These are phyloP conservation scores for Mycena rosella DNA, from an alignment of 768 basidiomycete species.

Conservation along the genomic window DNA sequence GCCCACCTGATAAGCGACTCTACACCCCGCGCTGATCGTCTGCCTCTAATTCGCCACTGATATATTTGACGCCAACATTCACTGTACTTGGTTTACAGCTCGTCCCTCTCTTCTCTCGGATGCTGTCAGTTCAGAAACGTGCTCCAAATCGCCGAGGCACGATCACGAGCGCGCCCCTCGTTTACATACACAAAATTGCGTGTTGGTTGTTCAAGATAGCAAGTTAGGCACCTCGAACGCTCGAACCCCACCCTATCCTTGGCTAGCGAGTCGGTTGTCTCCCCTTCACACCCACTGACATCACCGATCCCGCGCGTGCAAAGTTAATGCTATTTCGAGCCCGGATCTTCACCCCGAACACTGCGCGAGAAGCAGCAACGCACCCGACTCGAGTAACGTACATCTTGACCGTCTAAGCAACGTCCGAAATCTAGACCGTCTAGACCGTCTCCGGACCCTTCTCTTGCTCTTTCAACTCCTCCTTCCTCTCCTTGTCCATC, in stretches of 20 bases:
- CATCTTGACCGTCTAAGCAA: not conserved
- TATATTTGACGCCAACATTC: not conserved
- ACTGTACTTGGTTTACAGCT: too few species aligned
- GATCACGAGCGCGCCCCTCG: not conserved
- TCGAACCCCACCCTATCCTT: not conserved
- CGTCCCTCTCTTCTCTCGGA: too few species aligned
- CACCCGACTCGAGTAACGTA: too few species aligned
- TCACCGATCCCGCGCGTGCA: too few species aligned
- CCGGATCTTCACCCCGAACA: too few species aligned
- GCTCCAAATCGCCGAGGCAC: not conserved
- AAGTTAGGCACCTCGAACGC: not conserved
- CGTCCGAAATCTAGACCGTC: too few species aligned
- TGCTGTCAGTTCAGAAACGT: too few species aligned
- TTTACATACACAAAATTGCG: not conserved
- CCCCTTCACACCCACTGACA: not conserved
- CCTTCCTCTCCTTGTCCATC: not conserved
- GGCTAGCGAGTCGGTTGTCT: not conserved
- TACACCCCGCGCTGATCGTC: constrained; percentile 9
- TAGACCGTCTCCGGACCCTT: not conserved
- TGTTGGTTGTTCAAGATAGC: not conserved
- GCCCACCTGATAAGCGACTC: too few species aligned
- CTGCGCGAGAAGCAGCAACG: too few species aligned
- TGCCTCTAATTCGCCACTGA: not conserved
- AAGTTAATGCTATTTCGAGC: too few species aligned
- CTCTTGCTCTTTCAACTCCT: too few species aligned